Percentiles rank a stretch among this genome's conserved stretches.
Evolutionary conservation across 345 rosid species (phyloP).

Genomic region (Aquilaria sinensis): DNA sequence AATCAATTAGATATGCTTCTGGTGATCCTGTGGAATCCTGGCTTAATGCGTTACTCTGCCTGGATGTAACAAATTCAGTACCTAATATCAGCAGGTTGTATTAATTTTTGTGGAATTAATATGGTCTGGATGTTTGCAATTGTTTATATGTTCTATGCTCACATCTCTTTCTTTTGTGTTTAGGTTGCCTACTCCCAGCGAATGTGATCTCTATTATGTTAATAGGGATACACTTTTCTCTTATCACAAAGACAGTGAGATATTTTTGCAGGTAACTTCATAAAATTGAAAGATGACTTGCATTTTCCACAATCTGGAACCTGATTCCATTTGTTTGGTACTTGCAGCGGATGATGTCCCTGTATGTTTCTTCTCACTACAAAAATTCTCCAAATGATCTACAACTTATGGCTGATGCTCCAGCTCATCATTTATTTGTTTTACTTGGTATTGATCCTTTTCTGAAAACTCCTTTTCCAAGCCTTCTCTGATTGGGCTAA

Average conservation of each 20-base stretch:
- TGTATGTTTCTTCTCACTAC: conserved; percentile 93
- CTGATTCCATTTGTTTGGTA: conserved; percentile 18
- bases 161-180: conserved; percentile 15
- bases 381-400: conserved; percentile 98
- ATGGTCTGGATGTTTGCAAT: background rate
- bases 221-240: conserved; percentile 94
- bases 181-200: conserved; percentile 77
- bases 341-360: conserved; percentile 95
- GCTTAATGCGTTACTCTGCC: conserved; percentile 87
- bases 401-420: conserved; percentile 98
- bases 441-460: conserved; percentile 55
- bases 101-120: conserved; percentile 1
- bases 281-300: background rate
- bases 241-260: conserved; percentile 85
- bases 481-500: conserved; percentile 3
- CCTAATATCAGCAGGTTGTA: conserved; percentile 66
- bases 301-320: background rate
- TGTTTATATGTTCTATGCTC: conserved; percentile 1
- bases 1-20: conserved; percentile 89
- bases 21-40: conserved; percentile 97
- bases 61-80: conserved; percentile 66
- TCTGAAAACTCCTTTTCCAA: conserved; percentile 10
- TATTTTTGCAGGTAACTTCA: conserved; percentile 66
- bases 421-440: conserved; percentile 95
- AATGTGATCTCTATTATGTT: conserved; percentile 88